phyloP scores from a whole-genome alignment of 2,329 filamentous ascomycete genomes.

The Emergomyces orientalis region DNA sequence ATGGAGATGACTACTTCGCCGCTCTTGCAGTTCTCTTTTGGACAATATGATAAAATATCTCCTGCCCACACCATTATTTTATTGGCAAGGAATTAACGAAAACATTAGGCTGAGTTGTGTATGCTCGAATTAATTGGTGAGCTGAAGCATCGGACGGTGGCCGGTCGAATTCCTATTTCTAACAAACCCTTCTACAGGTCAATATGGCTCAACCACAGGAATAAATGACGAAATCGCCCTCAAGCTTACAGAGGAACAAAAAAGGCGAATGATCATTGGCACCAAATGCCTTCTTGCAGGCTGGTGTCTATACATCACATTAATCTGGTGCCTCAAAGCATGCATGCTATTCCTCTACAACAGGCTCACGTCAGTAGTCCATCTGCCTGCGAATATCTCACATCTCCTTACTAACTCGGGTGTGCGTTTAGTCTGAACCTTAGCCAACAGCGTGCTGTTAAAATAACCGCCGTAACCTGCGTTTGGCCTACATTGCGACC shows the following conservation, averaged over 20 bases:
- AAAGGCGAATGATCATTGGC: conserved; percentile 25
- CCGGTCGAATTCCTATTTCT: not conserved
- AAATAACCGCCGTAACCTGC: conserved; percentile 26
- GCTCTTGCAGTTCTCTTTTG: conserved; percentile 31
- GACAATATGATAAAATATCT: conserved; percentile 23
- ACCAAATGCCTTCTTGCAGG: conserved; percentile 28
- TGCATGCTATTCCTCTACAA: conserved; percentile 39
- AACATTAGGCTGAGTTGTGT: conserved; percentile 15
- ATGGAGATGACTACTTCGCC: conserved; percentile 39
- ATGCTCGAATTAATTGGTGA: conserved; percentile 21
- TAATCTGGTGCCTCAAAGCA: conserved; percentile 38
- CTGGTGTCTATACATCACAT: conserved; percentile 36
- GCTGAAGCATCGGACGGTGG: not conserved
- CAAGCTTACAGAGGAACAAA: conserved; percentile 24
- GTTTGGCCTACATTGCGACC: conserved; percentile 26
- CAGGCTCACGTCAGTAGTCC: conserved; percentile 33
- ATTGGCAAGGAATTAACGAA: not conserved
- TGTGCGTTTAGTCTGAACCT: conserved; percentile 24
- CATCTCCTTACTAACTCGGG: not conserved
- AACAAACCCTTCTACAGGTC: conserved; percentile 20
- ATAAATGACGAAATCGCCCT: conserved; percentile 26
- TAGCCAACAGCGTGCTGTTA: conserved; percentile 32
- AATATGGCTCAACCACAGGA: conserved; percentile 34
- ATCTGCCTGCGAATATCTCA: not conserved
- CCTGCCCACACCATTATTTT: not conserved